Conservation (phyloP, 73 alveolate genomes). For the Effrenium voratum region DNA sequence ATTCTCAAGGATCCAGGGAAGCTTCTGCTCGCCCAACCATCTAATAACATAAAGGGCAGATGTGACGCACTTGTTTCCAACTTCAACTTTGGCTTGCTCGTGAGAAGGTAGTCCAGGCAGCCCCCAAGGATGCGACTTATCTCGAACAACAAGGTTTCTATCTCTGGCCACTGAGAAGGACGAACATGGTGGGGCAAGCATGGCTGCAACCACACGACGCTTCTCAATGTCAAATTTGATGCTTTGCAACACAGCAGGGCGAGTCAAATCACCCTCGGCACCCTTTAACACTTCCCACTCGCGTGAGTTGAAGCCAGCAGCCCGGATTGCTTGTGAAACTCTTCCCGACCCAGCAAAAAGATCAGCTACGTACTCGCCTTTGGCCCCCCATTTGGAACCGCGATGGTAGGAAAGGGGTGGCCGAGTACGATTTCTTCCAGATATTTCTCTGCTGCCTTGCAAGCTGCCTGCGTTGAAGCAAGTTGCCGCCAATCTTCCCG, state of each 20-base stretch:
- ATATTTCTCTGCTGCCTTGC: background rate
- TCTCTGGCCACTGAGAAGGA: background rate
- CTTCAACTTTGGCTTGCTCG: background rate
- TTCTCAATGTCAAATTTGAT: background rate
- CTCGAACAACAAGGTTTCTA: background rate
- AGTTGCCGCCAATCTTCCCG: constrained; percentile 34
- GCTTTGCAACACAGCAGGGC: background rate
- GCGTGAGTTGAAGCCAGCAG: background rate
- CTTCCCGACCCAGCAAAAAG: background rate
- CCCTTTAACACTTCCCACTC: background rate
- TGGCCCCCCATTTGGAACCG: background rate
- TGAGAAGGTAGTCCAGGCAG: background rate
- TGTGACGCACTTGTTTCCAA: background rate
- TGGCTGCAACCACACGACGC: background rate
- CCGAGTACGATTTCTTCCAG: background rate
- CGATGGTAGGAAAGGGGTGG: background rate
- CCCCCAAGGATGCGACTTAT: background rate
- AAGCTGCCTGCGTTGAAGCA: background rate
- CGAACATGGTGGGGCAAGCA: background rate
- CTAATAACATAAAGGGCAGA: background rate
- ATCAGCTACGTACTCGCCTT: background rate
- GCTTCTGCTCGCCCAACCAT: background rate
- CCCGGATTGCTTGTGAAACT: background rate
- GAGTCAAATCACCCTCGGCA: background rate
- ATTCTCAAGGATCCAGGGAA: background rate